Evolutionary conservation across 1,139 yeast genomes (phyloP).

Genomic region (Geotrichum cucujoidarum): DNA sequence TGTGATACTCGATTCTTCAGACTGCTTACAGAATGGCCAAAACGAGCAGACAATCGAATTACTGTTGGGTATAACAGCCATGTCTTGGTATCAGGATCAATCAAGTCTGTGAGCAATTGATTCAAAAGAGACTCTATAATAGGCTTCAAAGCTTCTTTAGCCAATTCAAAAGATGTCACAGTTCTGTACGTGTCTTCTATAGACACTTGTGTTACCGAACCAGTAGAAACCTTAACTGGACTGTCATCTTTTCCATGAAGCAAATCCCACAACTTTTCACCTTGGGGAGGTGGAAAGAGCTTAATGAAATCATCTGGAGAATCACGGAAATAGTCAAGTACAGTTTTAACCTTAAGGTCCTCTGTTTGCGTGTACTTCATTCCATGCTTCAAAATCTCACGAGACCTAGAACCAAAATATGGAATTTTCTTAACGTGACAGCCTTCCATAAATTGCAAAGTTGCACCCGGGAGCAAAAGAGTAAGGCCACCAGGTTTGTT

Average conservation of each 20-base stretch:
- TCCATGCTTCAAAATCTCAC: background rate
- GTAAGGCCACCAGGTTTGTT: constrained; percentile 37
- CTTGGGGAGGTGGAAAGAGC: constrained; percentile 21
- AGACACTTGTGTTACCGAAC: constrained; percentile 33
- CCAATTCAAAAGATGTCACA: constrained; percentile 19
- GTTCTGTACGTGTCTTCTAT: constrained; percentile 35
- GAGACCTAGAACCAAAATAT: constrained; percentile 30
- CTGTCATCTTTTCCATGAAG: constrained; percentile 31
- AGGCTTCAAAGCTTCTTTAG: constrained; percentile 22
- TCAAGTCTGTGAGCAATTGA: constrained; percentile 27
- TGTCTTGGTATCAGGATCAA: constrained; percentile 21
- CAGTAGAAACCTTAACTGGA: constrained; percentile 26
- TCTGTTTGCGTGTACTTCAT: constrained; percentile 6
- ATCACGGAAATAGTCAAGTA: constrained; percentile 1
- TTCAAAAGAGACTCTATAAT: constrained; percentile 26
- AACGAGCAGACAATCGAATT: constrained; percentile 23
- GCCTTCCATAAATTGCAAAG: constrained; percentile 27
- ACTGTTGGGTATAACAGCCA: constrained; percentile 28
- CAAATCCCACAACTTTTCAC: constrained; percentile 30
- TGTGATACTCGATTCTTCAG: constrained; percentile 11
- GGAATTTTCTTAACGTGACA: constrained; percentile 29
- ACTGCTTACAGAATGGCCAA: constrained; percentile 1
- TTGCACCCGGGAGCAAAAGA: constrained; percentile 29
- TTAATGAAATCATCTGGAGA: constrained; percentile 4
- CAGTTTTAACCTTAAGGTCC: constrained; percentile 4